phyloP scores from a whole-genome alignment of 768 basidiomycete genomes.

The Serendipita indica region DNA sequence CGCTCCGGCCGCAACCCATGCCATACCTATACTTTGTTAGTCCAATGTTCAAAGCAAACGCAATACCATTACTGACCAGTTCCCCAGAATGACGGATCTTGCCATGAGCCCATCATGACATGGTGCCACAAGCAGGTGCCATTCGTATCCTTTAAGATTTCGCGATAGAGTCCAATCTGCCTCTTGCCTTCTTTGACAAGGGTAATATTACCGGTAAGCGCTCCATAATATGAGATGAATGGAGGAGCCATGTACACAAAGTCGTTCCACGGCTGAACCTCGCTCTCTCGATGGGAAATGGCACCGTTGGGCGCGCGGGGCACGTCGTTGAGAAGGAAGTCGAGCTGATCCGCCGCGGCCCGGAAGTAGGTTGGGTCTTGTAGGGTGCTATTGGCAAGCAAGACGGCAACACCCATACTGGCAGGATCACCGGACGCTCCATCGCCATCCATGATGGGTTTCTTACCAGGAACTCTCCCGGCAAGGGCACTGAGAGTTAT shows the following conservation, averaged over 20 bases:
- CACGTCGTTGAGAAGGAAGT: slow-evolving; percentile 19
- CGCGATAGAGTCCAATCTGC: slow-evolving; percentile 29
- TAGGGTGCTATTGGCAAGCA: slow-evolving; percentile 13
- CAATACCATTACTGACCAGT: not conserved
- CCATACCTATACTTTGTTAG: not conserved
- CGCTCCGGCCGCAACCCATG: slow-evolving; percentile 1
- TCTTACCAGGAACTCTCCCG: not conserved
- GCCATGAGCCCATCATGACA: not conserved
- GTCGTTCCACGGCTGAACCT: slow-evolving; percentile 27
- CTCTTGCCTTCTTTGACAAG: slow-evolving; percentile 28
- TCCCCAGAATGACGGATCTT: not conserved
- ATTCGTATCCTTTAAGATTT: slow-evolving; percentile 18
- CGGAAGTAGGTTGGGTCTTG: slow-evolving; percentile 12
- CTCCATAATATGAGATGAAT: slow-evolving; percentile 31
- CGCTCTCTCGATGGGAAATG: slow-evolving; percentile 26
- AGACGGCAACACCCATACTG: slow-evolving; percentile 15
- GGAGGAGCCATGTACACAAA: slow-evolving; percentile 32
- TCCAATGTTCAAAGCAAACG: not conserved
- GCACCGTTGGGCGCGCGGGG: slow-evolving; percentile 23
- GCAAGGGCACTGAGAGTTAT: not conserved
- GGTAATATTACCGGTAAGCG: slow-evolving; percentile 22
- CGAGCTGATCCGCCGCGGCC: slow-evolving; percentile 17
- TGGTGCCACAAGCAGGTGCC: not conserved
- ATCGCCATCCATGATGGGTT: slow-evolving; percentile 15
- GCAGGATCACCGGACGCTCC: slow-evolving; percentile 23